Base-by-base conservation (phyloP, 2,329 filamentous ascomycete genomes). In the Tolypocladium tundrense region DNA sequence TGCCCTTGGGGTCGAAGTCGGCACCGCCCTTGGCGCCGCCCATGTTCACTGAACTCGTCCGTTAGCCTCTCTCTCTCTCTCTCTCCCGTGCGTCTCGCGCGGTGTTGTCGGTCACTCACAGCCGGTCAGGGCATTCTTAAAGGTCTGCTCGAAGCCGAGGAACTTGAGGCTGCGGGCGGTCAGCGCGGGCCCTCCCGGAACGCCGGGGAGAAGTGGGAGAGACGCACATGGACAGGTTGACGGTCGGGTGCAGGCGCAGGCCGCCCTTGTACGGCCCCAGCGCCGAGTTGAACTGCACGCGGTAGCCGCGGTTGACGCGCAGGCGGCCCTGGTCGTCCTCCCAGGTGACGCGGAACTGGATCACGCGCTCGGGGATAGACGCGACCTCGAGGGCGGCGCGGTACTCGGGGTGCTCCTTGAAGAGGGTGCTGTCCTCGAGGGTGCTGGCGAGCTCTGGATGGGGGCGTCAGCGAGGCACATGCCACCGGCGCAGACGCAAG, bases 1-100 rank as follows among this genome's bases (percentile, higher is more conserved):
- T 97, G 80, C 91, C 92, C 85, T 97, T 99, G 75, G 94, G 94
- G 78, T 97, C 91, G 75, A 99, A 97, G 81, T 97, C 94, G 73
- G 93, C 88, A 70, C 94, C 94, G 78, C 94, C 94, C 82, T 97
- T 97, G 71, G 89, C 94, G 79, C 94, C 94, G 65, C 94, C 94
- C 86, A 99, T 97, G 68, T 69, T 75, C 79, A 73, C 73, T 75
- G 58, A 31, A 31, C 24, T 33, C 9, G 45, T 59, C 33, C 9
- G 45, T 59, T 42, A 55, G 51, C 42, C 27, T 56, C 21, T 24
- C 21, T 24, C 21, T 24, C 21, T 24, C 57, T n/a, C 10, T 4
- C 35, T 19, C 37, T 27, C 24, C 24, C 24, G 10, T 24, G 2
- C 14, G 33, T n/a, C 41, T 14, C 53, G n/a, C 50, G 51, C 48